Percentiles rank a stretch among this genome's conserved stretches.
These are phyloP conservation scores for Wickerhamomyces ciferrii DNA, from an alignment of 805 yeast species.

Conservation along the genomic window DNA sequence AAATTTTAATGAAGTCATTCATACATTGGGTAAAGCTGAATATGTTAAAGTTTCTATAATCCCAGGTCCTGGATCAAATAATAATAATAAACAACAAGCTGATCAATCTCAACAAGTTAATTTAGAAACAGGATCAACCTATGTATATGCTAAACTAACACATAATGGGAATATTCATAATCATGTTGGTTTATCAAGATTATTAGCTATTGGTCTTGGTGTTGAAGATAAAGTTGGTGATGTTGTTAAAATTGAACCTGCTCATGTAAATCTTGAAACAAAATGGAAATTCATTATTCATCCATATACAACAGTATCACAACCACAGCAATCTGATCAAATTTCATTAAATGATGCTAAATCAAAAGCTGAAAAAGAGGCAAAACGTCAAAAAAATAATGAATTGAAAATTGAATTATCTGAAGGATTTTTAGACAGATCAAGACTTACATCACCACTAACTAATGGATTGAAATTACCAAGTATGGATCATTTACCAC, in stretches of 20 bases:
- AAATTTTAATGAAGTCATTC: slow-evolving; percentile 33
- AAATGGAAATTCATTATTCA: slow-evolving; percentile 30
- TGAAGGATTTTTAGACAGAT: slow-evolving; percentile 12
- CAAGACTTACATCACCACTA: slow-evolving; percentile 28
- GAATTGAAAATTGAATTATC: slow-evolving; percentile 17
- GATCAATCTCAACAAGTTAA: slow-evolving; percentile 3
- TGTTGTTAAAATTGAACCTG: slow-evolving; percentile 44
- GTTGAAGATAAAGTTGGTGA: slow-evolving; percentile 46
- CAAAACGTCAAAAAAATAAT: slow-evolving; percentile 13
- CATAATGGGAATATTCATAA: slow-evolving; percentile 28
- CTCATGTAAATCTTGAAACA: background rate
- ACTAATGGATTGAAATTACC: slow-evolving; percentile 54
- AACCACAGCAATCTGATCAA: slow-evolving; percentile 20
- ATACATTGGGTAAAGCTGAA: slow-evolving; percentile 29
- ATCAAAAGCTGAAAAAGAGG: slow-evolving; percentile 15
- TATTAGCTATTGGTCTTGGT: slow-evolving; percentile 53
- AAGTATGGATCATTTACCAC: slow-evolving; percentile 39
- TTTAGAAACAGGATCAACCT: slow-evolving; percentile 6
- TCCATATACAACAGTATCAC: slow-evolving; percentile 41
- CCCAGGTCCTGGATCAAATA: slow-evolving; percentile 40
- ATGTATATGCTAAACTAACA: slow-evolving; percentile 46
- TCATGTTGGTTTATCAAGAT: slow-evolving; percentile 46
- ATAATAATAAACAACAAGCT: slow-evolving; percentile 10
- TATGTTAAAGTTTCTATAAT: slow-evolving; percentile 47
- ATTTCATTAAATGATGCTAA: slow-evolving; percentile 16